Evolutionary conservation across 176 grass and related monocot species (phyloP), one percentile per base, ranked within the genome.

Genomic region (Aegilops umbellulata): DNA sequence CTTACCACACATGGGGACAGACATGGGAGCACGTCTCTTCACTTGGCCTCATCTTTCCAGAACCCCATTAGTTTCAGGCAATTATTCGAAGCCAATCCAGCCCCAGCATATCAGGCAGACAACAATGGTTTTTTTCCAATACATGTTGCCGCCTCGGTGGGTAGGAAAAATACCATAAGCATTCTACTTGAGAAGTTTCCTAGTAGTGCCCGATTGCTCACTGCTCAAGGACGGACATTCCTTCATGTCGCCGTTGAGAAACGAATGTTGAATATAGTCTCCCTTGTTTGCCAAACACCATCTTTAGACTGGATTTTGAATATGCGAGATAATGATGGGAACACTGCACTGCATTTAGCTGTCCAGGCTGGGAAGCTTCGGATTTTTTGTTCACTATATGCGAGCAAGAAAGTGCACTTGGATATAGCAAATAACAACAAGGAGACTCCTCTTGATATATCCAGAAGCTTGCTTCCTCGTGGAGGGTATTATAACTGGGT

Each of bases 321-420:
- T 60, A 44, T 58, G 60, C 69, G 8, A 55, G 87, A 89, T n/a
- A 31, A 12, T 47, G 73, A 89, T 20, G 87, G 80, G 53, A 84
- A 88, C 25, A 88, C 61, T 24, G 79, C 86, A 23, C 10, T 88
- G 6, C 80, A 88, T 26, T 27, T 64, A 2, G 61, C 61, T 6
- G 24, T 64, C 4, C 24, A 2, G 61, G 10, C 24, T 13, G 0
- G 2, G 4, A 5, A 4, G 24, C 24, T 27, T 64, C 1, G 1
- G 1, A 64, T 2, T 0, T 64, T 64, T 14, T 12, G 11, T 64
- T 27, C 1, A 27, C 0, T 64, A 2, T 64, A 2, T 4, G 23
- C 1, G 0, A 26, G 6, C 2, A 64, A 5, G 24, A 0, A 26
- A 14, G 61, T 64, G 24, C 0, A 64, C 4, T 13, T 64, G 13